A percentile compares a stretch with the other conserved stretches of the same genome.
Conservation (phyloP, 1,284 basidiomycete genomes). For the Irpex sp. region DNA sequence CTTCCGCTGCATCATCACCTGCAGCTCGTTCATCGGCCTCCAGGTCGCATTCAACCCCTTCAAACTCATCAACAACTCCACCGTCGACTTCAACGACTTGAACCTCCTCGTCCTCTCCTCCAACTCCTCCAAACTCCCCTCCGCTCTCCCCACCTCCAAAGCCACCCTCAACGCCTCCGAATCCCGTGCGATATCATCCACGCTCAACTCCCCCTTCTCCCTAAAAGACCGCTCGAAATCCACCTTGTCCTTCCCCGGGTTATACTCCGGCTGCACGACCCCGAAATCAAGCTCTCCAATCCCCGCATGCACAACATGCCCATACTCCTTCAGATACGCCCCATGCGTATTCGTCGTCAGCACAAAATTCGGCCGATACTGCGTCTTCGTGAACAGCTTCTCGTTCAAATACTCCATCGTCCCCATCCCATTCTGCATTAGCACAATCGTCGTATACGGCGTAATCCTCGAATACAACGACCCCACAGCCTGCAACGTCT, state of each 20-base stretch:
- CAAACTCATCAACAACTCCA: slow-evolving; percentile 60
- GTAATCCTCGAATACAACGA: slow-evolving; percentile 65
- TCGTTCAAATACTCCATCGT: slow-evolving; percentile 78
- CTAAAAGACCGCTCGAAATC: slow-evolving; percentile 48
- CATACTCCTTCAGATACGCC: slow-evolving; percentile 48
- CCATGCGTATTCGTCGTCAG: slow-evolving; percentile 85
- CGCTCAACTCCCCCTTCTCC: slow-evolving; percentile 25
- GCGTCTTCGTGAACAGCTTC: slow-evolving; percentile 71
- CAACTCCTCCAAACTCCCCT: slow-evolving; percentile 12
- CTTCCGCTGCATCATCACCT: slow-evolving; percentile 76
- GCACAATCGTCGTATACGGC: slow-evolving; percentile 75
- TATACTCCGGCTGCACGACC: slow-evolving; percentile 64
- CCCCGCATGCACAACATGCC: slow-evolving; percentile 72
- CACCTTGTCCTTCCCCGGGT: slow-evolving; percentile 21
- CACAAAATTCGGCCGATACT: slow-evolving; percentile 81
- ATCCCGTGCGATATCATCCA: slow-evolving; percentile 53
- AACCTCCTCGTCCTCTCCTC: slow-evolving; percentile 38
- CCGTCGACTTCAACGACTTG: slow-evolving; percentile 62
- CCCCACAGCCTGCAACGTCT: slow-evolving; percentile 58
- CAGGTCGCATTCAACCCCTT: slow-evolving; percentile 61
- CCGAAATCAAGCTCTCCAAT: slow-evolving; percentile 76
- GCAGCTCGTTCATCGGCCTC: slow-evolving; percentile 68
- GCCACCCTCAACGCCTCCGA: background rate
- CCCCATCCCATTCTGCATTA: slow-evolving; percentile 92
- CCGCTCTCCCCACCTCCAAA: background rate